Conservation (phyloP, 169 alveolate species). For the Cryptosporidium felis region DNA sequence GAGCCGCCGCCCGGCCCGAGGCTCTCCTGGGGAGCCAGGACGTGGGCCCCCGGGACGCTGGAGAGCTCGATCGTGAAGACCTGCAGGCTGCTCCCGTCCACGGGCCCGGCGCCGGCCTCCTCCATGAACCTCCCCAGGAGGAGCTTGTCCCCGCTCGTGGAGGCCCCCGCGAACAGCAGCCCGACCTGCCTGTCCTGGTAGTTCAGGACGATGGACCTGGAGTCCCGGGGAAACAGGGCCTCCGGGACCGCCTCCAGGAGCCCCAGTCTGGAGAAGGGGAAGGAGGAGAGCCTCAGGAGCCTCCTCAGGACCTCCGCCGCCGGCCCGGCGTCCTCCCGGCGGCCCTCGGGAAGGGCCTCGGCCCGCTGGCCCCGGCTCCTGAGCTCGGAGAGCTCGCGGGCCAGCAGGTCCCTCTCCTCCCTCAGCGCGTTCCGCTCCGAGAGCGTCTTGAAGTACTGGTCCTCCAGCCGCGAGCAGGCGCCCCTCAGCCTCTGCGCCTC, state of each 20-base stretch:
- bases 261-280: conserved; percentile 48
- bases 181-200: conserved; percentile 62
- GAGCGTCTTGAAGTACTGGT: conserved; percentile 75
- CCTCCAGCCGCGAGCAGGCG: conserved; percentile 78
- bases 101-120: neutral
- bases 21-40: neutral
- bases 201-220: neutral
- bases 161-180: conserved; percentile 19
- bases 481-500: conserved; percentile 81
- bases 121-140: neutral
- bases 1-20: neutral
- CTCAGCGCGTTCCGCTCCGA: conserved; percentile 74
- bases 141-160: conserved; percentile 31
- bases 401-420: conserved; percentile 72
- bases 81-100: conserved; percentile 26
- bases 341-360: conserved; percentile 4
- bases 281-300: conserved; percentile 45
- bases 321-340: neutral
- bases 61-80: conserved; percentile 56
- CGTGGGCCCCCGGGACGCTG: conserved; percentile 58
- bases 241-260: conserved; percentile 32
- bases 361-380: conserved; percentile 33
- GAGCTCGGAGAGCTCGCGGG: conserved; percentile 13
- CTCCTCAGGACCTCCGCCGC: neutral
- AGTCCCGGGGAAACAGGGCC: conserved; percentile 25